Evolutionary conservation across 768 basidiomycete genomes (phyloP).

Genomic region (Hericium erinaceus): DNA sequence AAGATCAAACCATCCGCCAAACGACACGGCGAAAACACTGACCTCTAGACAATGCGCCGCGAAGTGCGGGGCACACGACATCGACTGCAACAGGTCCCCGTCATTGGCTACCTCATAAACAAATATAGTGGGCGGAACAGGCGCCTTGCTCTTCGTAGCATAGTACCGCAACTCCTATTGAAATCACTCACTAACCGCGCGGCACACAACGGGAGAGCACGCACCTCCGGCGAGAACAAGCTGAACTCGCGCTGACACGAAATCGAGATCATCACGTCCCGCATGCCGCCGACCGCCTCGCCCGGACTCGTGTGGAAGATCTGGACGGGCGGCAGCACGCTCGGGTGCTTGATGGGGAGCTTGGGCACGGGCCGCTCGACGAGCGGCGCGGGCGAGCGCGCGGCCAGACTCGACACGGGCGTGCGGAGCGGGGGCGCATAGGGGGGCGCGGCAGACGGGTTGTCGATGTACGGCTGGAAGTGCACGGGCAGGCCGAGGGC

Average conservation of each 20-base stretch:
- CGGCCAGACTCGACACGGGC: too few relatives aligned
- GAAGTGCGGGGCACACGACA: constrained; percentile 29
- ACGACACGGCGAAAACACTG: constrained; percentile 1
- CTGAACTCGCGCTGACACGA: background rate
- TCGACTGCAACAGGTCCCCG: constrained; percentile 27
- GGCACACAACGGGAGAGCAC: background rate
- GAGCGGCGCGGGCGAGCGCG: too few relatives aligned
- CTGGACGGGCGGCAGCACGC: background rate
- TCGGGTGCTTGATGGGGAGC: background rate
- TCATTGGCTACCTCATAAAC: background rate
- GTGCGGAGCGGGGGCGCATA: background rate
- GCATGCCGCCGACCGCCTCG: background rate
- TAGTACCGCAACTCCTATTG: background rate
- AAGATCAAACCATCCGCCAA: background rate
- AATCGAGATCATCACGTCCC: background rate
- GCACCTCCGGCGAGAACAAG: background rate
- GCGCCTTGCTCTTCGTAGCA: constrained; percentile 9
- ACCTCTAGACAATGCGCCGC: constrained; percentile 44
- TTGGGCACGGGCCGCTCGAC: background rate
- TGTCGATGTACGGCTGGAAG: constrained; percentile 33
- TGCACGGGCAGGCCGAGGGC: constrained; percentile 39
- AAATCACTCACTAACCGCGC: background rate
- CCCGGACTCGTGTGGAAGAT: background rate
- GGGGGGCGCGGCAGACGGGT: background rate
- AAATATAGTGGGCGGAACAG: constrained; percentile 17